Evolutionary conservation across 192 early-diverging fungal species (phyloP), one percentile per base, ranked within the genome.

Genomic region (Diversispora epigaea): DNA sequence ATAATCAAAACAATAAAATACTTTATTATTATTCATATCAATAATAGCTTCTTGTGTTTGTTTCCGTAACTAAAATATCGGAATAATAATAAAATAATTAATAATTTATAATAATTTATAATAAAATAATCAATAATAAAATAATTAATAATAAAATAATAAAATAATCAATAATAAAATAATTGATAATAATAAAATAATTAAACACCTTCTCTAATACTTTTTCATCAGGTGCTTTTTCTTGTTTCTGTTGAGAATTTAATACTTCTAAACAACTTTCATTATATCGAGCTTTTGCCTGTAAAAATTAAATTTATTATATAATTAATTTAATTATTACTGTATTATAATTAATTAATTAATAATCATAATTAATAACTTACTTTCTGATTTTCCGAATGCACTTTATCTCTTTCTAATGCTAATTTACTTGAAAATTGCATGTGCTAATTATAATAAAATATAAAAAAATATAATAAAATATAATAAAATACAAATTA

Each of bases 1-100:
- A 0, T 6, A 4, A 17, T 45, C 19, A 58, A 76, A 10, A 21
- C 8, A 43, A 14, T 17, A 46, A 6, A 11, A 12, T 80, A 86
- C 86, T 77, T 88, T 88, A 70, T 78, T 82, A 70, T 91, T 93
- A 62, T 91, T 86, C 80, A 90, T 84, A 32, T 94, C 90, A 15
- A 91, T 71, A 22, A 89, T 85, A 71, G 90, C 90, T 54, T 89
- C 83, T 43, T 81, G 77, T 49, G 78, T 65, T 22, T 85, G 82
- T 56, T 78, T 72, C 63, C 79, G 69, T 44, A 77, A 61, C 83
- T 82, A 69, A 61, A 47, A 45, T 69, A 68, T 22, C 7, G 8
- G 22, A 58, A 17, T 76, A 25, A 11, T 25, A n/a, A n/a, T n/a
- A n/a, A n/a, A n/a, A n/a, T n/a, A n/a, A n/a, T n/a, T n/a, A n/a